Evolutionary conservation across 202 grass and related monocot species (phyloP), one percentile per base, ranked within the genome.

Genomic region (Eragrostis tef): DNA sequence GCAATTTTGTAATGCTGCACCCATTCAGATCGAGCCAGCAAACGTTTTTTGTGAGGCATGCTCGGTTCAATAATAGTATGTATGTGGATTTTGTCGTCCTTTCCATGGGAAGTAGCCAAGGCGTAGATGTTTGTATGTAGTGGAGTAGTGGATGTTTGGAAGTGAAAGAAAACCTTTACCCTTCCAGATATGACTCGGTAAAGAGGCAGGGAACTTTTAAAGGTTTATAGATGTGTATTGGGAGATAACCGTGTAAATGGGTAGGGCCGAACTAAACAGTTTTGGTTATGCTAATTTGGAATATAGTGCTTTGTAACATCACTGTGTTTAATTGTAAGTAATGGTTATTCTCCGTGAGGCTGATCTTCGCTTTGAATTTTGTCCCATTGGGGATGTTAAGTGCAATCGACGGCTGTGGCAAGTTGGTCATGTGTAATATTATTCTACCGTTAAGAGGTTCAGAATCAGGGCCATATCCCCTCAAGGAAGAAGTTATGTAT

Each of bases 1-100:
- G 76, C 89, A 90, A 87, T 97, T 94, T 97, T 94, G 91, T 87
- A 60, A 84, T 39, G 31, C 73, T 70, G 65, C 39, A 69, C 34
- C 67, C 36, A 36, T 83, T 89, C 60, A 79, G 77, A 80, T 86
- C 47, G 90, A 88, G 90, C 71, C 21, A 60, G 77, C 87, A 54
- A 79, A 51, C 42, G 84, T 88, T 89, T 82, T 87, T 75, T 78
- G 68, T 58, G 80, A 94, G 82, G 86, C 80, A 86, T 83, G 80
- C 80, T 89, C 67, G 67, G 88, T 25, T 86, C 75, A 78, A 83
- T 92, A 89, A 12, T 73, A 54, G 43, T 67, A 21, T 73, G 73
- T 83, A 51, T 84, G 52, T 82, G 75, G 81, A 31, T 84, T 80
- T 72, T 89, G n/a, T 21, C 36, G 22, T 21, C 73, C 9, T 74